A percentile compares a stretch with the other conserved stretches of the same genome.
These are phyloP conservation scores for Salvia hispanica DNA, from an alignment of 257 asterid species.

Conservation along the genomic window DNA sequence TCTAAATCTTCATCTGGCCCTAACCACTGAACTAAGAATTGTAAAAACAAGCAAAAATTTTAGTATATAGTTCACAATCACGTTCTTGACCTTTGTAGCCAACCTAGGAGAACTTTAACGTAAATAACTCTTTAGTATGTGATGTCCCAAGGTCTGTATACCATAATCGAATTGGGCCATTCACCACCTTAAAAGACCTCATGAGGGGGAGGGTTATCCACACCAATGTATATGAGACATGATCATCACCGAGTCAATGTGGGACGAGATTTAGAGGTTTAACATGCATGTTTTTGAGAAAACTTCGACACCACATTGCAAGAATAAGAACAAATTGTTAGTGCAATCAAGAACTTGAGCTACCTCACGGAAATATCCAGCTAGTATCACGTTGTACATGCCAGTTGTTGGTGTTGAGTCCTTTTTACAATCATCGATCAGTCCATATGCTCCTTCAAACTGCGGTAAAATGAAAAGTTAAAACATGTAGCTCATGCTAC, in stretches of 20 bases:
- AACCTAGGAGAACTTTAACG: slow-evolving; percentile 8
- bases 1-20: slow-evolving; percentile 17
- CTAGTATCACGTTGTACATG: slow-evolving; percentile 73
- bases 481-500: slow-evolving; percentile 16
- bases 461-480: slow-evolving; percentile 39
- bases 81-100: background rate
- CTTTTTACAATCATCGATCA: slow-evolving; percentile 58
- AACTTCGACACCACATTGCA: slow-evolving; percentile 16
- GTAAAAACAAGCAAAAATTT: background rate
- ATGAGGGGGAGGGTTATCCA: too few relatives aligned
- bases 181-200: too few relatives aligned
- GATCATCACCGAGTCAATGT: too few relatives aligned
- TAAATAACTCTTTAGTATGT: slow-evolving; percentile 1
- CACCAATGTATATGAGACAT: too few relatives aligned
- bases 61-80: background rate
- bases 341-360: slow-evolving; percentile 27
- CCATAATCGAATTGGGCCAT: too few relatives aligned
- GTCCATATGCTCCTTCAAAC: slow-evolving; percentile 85
- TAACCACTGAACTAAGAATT: slow-evolving; percentile 1
- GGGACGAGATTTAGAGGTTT: too few relatives aligned
- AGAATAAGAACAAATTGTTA: slow-evolving; percentile 6
- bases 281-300: background rate
- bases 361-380: slow-evolving; percentile 90
- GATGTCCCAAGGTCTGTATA: slow-evolving; percentile 1
- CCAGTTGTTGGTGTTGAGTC: slow-evolving; percentile 53